These are phyloP conservation scores for Vigna nakashimae DNA, from an alignment of 306 rosid species.

Conservation along the genomic window DNA sequence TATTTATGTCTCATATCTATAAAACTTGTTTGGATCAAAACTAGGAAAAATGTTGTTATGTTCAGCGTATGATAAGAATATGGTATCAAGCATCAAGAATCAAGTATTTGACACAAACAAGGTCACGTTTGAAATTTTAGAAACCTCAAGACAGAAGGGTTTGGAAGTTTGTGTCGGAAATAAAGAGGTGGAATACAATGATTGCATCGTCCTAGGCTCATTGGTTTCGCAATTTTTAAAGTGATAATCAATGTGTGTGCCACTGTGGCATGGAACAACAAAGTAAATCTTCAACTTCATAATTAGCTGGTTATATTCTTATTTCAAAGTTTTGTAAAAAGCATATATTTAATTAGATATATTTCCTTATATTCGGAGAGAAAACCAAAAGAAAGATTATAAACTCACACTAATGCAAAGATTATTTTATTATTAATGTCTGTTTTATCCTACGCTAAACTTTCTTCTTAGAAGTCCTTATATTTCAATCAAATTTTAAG, in stretches of 20 bases:
- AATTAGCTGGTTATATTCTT: neutral
- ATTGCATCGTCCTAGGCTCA: conserved; percentile 18
- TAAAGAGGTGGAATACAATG: conserved; percentile 48
- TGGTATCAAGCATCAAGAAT: conserved; percentile 37
- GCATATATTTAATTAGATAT: no score
- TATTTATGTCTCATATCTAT: conserved; percentile 31
- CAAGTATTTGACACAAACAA: conserved; percentile 48
- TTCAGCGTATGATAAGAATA: conserved; percentile 58
- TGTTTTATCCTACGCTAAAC: no score
- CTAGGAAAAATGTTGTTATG: conserved; percentile 37
- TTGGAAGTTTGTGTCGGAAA: conserved; percentile 50
- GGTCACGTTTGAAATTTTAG: neutral
- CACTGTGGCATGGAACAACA: neutral
- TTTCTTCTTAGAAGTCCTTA: no score
- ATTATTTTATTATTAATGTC: no score
- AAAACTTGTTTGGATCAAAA: conserved; percentile 34
- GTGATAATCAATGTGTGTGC: neutral
- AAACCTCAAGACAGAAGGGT: conserved; percentile 30
- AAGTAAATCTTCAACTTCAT: neutral
- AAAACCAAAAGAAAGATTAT: no score
- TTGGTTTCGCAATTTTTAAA: neutral
- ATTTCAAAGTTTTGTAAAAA: neutral
- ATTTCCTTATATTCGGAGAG: no score
- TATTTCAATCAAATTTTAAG: no score
- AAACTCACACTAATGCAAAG: no score